A percentile compares a stretch with the other conserved stretches of the same genome.
These are phyloP conservation scores for Monosporascus cannonballus DNA, from an alignment of 2,329 filamentous ascomycete genomes.

Conservation along the genomic window DNA sequence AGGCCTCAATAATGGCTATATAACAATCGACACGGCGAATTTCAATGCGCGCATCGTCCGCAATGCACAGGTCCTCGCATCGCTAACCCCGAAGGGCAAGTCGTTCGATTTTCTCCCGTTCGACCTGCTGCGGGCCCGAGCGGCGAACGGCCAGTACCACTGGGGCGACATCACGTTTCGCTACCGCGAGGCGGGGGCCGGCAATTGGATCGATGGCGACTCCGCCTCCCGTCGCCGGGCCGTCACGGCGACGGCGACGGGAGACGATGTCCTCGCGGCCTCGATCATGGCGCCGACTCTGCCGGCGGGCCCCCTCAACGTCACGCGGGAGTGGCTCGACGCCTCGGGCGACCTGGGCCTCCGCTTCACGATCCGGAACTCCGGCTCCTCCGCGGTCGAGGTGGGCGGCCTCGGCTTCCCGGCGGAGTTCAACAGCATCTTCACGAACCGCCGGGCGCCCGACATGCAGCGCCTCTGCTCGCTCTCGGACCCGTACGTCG, in stretches of 20 bases:
- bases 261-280: conserved; percentile 25
- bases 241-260: conserved; percentile 24
- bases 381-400: conserved; percentile 34
- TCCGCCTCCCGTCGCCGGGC: conserved; percentile 35
- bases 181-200: conserved; percentile 36
- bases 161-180: conserved; percentile 52
- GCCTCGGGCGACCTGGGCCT: conserved; percentile 43
- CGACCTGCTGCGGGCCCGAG: conserved; percentile 40
- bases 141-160: conserved; percentile 49
- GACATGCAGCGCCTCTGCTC: conserved; percentile 47
- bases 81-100: conserved; percentile 33
- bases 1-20: conserved; percentile 33
- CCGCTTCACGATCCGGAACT: conserved; percentile 45
- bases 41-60: conserved; percentile 36
- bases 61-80: conserved; percentile 42
- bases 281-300: conserved; percentile 38
- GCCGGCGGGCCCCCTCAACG: conserved; percentile 31
- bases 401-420: conserved; percentile 53
- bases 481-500: conserved; percentile 54
- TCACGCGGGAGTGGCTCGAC: conserved; percentile 47
- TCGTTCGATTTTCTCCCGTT: conserved; percentile 51
- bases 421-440: conserved; percentile 57
- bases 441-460: conserved; percentile 41
- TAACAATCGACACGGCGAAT: conserved; percentile 32
- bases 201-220: conserved; percentile 40